Evolutionary conservation across 1,139 yeast genomes (phyloP), one percentile per base, ranked within the genome.

Genomic region (Suhomyces bolitotheri): DNA sequence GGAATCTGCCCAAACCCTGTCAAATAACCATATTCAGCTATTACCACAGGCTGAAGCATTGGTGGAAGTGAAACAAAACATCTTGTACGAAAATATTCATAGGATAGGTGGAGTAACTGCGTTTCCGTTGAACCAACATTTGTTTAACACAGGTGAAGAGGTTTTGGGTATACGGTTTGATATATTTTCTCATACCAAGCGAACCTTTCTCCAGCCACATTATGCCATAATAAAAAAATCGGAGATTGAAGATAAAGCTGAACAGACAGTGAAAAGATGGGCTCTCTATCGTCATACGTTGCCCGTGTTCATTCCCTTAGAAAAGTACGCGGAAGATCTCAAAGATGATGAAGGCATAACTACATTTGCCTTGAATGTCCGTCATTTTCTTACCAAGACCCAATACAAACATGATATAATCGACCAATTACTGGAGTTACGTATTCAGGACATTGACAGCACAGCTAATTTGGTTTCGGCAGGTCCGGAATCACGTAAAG

Each of bases 71-170:
- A 53, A 54, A 19, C 66, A 63, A 27, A 60, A 60, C 44, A 62
- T 66, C 11, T 43, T 69, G 14, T 59, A 57, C 34, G 76, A 70
- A 38, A 66, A 66, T 38, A 51, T 69, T 12, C 56, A 53, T 40
- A 40, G 76, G 26, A 52, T 67, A 39, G 67, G 60, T 4, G 74
- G 75, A 3, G 44, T 65, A 20, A 67, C 76, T 0, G 69, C 71
- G 1, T 70, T 70, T 42, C 72, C 73, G 3, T 44, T 70, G 28
- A 65, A 66, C 36, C 51, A 53, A 27, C 42, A 45, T 20, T 38
- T 60, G 24, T 54, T 60, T 29, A 51, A 45, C 8, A 42, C 47
- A 3, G 49, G 49, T 19, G 56, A 49, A 11, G 58, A 56, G 21
- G 42, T 58, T 10, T 23, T 68, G 29, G 76, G 76, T 0, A 30